These are phyloP conservation scores for Echeveria elegans DNA, from an alignment of 164 flowering plant genomes.

Conservation along the genomic window DNA sequence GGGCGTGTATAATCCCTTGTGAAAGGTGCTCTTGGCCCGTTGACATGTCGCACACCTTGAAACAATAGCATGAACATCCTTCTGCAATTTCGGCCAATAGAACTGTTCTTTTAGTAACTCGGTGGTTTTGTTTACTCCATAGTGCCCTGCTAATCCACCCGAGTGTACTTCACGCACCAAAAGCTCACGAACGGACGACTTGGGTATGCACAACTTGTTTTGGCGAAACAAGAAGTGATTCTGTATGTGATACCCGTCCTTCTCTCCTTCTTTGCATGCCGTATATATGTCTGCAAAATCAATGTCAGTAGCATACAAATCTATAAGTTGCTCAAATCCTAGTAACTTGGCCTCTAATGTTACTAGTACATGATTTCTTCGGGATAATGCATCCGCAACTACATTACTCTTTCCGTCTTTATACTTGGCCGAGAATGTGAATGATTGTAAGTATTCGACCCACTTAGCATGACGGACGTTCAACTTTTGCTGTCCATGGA, in stretches of 20 bases:
- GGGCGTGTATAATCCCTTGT: too few relatives aligned
- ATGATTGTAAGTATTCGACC: not conserved
- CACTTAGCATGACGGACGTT: slow-evolving; percentile 5
- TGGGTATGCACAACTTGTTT: not conserved
- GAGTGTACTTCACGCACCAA: not conserved
- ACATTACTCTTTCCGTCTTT: not conserved
- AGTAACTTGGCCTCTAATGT: too few relatives aligned
- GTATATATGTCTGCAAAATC: too few relatives aligned
- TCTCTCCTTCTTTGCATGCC: too few relatives aligned
- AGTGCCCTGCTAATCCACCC: not conserved
- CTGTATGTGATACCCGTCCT: too few relatives aligned
- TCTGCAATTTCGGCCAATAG: not conserved
- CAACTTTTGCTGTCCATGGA: too few relatives aligned
- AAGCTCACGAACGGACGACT: not conserved
- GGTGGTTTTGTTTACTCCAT: not conserved
- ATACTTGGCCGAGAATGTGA: slow-evolving; percentile 2
- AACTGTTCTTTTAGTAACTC: not conserved
- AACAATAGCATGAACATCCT: not conserved
- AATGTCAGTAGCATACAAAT: not conserved
- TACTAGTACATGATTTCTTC: not conserved
- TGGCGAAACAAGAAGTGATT: not conserved
- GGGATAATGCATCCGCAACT: slow-evolving; percentile 15
- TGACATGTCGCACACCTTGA: too few relatives aligned
- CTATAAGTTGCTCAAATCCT: not conserved
- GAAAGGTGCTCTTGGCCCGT: too few relatives aligned